phyloP scores from a whole-genome alignment of 257 asterid species.

The Salvia splendens region DNA sequence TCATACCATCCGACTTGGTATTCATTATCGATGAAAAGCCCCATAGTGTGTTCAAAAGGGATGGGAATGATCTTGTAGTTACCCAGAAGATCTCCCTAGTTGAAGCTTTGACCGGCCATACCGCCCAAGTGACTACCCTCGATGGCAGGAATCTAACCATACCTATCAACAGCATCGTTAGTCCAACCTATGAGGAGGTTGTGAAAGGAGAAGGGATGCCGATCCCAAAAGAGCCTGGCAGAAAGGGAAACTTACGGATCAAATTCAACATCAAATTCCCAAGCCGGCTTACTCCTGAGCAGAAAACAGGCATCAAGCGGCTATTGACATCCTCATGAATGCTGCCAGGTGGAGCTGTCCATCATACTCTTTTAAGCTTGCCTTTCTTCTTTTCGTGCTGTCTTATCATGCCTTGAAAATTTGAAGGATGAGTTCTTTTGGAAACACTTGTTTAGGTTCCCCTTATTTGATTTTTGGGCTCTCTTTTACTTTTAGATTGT shows the following conservation, averaged over 20 bases:
- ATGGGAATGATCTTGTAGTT: slow-evolving; percentile 73
- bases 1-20: slow-evolving; percentile 78
- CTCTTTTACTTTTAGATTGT: too few species aligned
- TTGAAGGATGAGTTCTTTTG: slow-evolving; percentile 23
- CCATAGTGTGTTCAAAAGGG: slow-evolving; percentile 73
- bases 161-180: slow-evolving; percentile 59
- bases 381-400: slow-evolving; percentile 1
- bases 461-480: neutral
- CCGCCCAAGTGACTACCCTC: slow-evolving; percentile 68
- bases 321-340: slow-evolving; percentile 56
- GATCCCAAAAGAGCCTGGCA: slow-evolving; percentile 82
- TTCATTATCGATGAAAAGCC: slow-evolving; percentile 90
- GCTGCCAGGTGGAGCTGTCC: slow-evolving; percentile 22
- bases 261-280: slow-evolving; percentile 85
- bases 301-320: slow-evolving; percentile 77
- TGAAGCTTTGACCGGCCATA: slow-evolving; percentile 80
- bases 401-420: slow-evolving; percentile 16
- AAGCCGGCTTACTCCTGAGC: slow-evolving; percentile 78
- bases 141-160: slow-evolving; percentile 71
- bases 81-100: slow-evolving; percentile 74
- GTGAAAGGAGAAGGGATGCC: slow-evolving; percentile 95
- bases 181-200: slow-evolving; percentile 78
- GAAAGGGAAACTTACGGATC: slow-evolving; percentile 70
- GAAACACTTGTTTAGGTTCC: slow-evolving; percentile 31
- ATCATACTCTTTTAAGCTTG: slow-evolving; percentile 40